These are phyloP conservation scores for Penicillium fuscoglaucum DNA, from an alignment of 2,329 filamentous ascomycete genomes.

Conservation along the genomic window DNA sequence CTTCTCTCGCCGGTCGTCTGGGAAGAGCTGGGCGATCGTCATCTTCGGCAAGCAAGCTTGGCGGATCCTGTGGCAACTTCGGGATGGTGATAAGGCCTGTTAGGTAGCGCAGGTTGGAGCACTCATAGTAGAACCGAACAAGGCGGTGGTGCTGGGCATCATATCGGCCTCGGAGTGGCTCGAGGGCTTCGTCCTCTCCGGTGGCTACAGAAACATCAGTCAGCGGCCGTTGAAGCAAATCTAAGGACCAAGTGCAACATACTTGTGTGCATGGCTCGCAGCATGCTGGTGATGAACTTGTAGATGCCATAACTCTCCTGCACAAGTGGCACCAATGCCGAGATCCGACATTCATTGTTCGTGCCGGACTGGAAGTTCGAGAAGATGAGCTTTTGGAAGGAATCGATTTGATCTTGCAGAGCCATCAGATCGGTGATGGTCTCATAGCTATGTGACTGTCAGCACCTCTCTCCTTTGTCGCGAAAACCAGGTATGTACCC, in stretches of 20 bases:
- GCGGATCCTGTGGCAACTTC: slow-evolving; percentile 90
- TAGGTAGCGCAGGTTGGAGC: slow-evolving; percentile 93
- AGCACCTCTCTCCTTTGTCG: slow-evolving; percentile 17
- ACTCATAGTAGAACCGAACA: slow-evolving; percentile 98
- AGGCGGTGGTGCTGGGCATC: slow-evolving; percentile 95
- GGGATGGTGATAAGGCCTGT: slow-evolving; percentile 95
- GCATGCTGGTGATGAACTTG: slow-evolving; percentile 99
- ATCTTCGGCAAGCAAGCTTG: slow-evolving; percentile 82
- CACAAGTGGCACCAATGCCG: slow-evolving; percentile 86
- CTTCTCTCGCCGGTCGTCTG: slow-evolving; percentile 67
- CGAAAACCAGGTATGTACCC: slow-evolving; percentile 31
- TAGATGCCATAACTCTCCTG: slow-evolving; percentile 99
- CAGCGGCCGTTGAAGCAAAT: slow-evolving; percentile 9
- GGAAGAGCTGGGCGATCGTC: slow-evolving; percentile 81
- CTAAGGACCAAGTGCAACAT: slow-evolving; percentile 40
- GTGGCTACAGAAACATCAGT: slow-evolving; percentile 58
- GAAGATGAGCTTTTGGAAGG: slow-evolving; percentile 98
- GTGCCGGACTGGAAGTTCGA: slow-evolving; percentile 88
- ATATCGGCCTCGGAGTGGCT: slow-evolving; percentile 83
- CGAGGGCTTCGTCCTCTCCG: slow-evolving; percentile 87
- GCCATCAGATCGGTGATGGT: slow-evolving; percentile 96
- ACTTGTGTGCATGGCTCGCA: slow-evolving; percentile 96
- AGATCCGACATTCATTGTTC: slow-evolving; percentile 96
- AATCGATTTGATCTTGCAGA: slow-evolving; percentile 95
- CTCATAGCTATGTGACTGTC: slow-evolving; percentile 60